phyloP scores from a whole-genome alignment of 2,329 filamentous ascomycete species.

The Neonectria magnoliae region DNA sequence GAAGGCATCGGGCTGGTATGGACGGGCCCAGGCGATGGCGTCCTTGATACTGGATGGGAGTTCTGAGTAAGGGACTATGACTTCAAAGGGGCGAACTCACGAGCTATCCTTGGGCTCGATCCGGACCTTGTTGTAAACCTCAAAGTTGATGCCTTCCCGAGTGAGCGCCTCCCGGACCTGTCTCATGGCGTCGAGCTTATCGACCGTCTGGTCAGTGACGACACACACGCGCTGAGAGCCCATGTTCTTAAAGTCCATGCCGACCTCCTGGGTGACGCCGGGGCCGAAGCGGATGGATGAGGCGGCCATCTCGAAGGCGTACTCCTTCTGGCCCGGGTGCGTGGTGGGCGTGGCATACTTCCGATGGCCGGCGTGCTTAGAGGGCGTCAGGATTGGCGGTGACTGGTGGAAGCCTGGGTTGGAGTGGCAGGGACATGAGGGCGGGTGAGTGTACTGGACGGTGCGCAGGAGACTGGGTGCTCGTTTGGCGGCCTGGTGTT shows the following conservation, averaged over 20 bases:
- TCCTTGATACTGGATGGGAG: slow-evolving; percentile 74
- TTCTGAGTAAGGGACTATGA: slow-evolving; percentile 7
- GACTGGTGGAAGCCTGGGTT: slow-evolving; percentile 83
- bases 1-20: slow-evolving; percentile 85
- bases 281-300: slow-evolving; percentile 94
- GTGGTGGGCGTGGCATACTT: slow-evolving; percentile 77
- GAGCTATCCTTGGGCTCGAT: slow-evolving; percentile 96
- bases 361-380: slow-evolving; percentile 51
- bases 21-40: slow-evolving; percentile 87
- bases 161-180: slow-evolving; percentile 85
- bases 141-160: slow-evolving; percentile 80
- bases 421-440: slow-evolving; percentile 90
- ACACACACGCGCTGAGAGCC: slow-evolving; percentile 88
- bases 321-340: slow-evolving; percentile 79
- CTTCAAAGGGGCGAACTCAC: slow-evolving; percentile 57
- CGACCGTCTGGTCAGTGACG: slow-evolving; percentile 87
- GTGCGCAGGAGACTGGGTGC: slow-evolving; percentile 82
- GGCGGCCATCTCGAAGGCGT: slow-evolving; percentile 98
- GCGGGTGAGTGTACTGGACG: slow-evolving; percentile 90
- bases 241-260: slow-evolving; percentile 97
- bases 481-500: slow-evolving; percentile 64
- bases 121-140: slow-evolving; percentile 81
- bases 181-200: slow-evolving; percentile 86
- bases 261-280: slow-evolving; percentile 92
- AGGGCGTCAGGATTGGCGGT: slow-evolving; percentile 65